Conservation (phyloP, 805 yeast genomes). For the Cephaloascus albidus region DNA sequence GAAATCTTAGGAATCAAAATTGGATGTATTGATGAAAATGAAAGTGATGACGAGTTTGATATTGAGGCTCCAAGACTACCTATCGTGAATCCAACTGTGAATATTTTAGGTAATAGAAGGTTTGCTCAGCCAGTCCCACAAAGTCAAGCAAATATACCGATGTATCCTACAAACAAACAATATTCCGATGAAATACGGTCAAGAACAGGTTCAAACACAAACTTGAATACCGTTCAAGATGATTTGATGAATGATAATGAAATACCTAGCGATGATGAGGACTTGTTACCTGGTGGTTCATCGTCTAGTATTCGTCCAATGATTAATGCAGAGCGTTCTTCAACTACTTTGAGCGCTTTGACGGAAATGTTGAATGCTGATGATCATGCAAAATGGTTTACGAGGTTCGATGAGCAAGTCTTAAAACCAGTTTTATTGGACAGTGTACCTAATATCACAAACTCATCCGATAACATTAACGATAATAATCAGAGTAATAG, state of each 20-base stretch:
- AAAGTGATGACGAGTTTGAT: slow-evolving; percentile 92
- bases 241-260: slow-evolving; percentile 14
- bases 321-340: neutral
- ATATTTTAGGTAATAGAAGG: slow-evolving; percentile 16
- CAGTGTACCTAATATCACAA: slow-evolving; percentile 20
- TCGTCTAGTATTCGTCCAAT: slow-evolving; percentile 1
- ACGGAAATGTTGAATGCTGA: slow-evolving; percentile 36
- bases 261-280: slow-evolving; percentile 27
- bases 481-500: neutral
- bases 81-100: slow-evolving; percentile 4
- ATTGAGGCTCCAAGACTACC: slow-evolving; percentile 60
- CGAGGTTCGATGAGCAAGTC: slow-evolving; percentile 87
- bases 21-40: slow-evolving; percentile 76
- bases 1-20: slow-evolving; percentile 89
- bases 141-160: neutral
- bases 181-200: slow-evolving; percentile 1
- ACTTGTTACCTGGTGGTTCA: slow-evolving; percentile 14
- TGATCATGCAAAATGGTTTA: slow-evolving; percentile 86
- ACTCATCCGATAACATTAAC: neutral
- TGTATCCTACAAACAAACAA: neutral
- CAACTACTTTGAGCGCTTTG: slow-evolving; percentile 4
- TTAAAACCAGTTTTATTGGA: slow-evolving; percentile 87
- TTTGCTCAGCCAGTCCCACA: slow-evolving; percentile 3
- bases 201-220: neutral
- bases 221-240: slow-evolving; percentile 3